Evolutionary conservation across 148 eudicot species (phyloP).

Genomic region (Mesembryanthemum crystallinum): DNA sequence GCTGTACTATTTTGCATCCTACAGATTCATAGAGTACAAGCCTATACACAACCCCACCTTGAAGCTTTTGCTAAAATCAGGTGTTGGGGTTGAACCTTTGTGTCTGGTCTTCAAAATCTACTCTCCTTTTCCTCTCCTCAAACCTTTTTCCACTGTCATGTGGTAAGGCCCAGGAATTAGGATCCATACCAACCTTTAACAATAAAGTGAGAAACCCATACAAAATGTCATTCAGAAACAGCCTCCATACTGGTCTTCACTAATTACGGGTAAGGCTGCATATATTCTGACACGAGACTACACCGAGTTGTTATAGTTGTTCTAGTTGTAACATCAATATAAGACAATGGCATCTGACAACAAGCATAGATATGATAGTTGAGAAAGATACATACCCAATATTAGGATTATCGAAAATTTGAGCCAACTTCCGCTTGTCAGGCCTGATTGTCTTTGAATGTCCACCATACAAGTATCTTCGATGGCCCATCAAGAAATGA

Average conservation of each 20-base stretch:
- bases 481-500: constrained; percentile 86
- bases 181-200: neutral
- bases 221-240: neutral
- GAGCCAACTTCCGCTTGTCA: constrained; percentile 89
- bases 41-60: too few relatives aligned
- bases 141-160: neutral
- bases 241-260: neutral
- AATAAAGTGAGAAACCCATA: neutral
- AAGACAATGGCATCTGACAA: constrained; percentile 10
- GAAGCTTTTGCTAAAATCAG: too few relatives aligned
- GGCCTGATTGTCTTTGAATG: constrained; percentile 92
- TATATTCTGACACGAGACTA: neutral
- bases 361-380: constrained; percentile 11
- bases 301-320: neutral
- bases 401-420: constrained; percentile 70
- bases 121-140: neutral
- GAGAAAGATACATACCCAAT: constrained; percentile 57
- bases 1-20: neutral
- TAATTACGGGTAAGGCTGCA: neutral
- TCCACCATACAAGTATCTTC: constrained; percentile 87
- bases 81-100: too few relatives aligned
- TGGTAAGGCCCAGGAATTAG: neutral
- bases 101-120: too few relatives aligned
- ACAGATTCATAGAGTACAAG: too few relatives aligned
- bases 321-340: neutral